A percentile compares a stretch with the other conserved stretches of the same genome.
Conservation (phyloP, 805 yeast genomes). For the Barnettozyma sucrosica region DNA sequence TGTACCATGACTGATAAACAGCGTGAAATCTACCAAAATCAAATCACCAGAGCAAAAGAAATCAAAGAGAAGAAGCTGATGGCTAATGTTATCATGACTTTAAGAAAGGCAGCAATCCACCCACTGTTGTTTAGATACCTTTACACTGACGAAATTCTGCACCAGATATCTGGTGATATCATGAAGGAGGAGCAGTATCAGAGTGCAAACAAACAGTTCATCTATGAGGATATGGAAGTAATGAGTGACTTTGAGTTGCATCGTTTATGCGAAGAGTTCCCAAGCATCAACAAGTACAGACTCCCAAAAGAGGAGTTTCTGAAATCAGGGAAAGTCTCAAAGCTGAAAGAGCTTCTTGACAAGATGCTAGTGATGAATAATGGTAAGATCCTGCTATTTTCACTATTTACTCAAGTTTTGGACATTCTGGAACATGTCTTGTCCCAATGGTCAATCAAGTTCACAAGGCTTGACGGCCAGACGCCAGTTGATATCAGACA, state of each 20-base stretch:
- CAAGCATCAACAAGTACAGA: constrained; percentile 52
- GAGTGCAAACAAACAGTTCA: constrained; percentile 67
- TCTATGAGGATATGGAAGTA: constrained; percentile 89
- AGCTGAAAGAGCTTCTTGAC: constrained; percentile 52
- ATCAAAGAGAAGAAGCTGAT: constrained; percentile 31
- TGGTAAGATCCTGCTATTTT: constrained; percentile 73
- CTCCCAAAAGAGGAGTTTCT: constrained; percentile 51
- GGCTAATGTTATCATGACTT: constrained; percentile 75
- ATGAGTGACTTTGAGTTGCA: constrained; percentile 91
- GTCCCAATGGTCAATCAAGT: constrained; percentile 57
- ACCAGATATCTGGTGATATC: constrained; percentile 69
- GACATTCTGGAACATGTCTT: constrained; percentile 81
- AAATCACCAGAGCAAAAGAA: constrained; percentile 39
- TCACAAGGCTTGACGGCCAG: constrained; percentile 85
- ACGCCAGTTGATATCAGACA: constrained; percentile 93
- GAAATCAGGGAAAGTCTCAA: constrained; percentile 70
- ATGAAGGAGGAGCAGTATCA: constrained; percentile 74
- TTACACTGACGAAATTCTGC: constrained; percentile 51
- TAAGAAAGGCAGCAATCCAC: constrained; percentile 90
- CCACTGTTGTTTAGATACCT: constrained; percentile 74
- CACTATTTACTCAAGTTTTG: constrained; percentile 87
- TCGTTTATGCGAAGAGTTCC: constrained; percentile 65
- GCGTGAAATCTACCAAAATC: constrained; percentile 51
- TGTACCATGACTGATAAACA: constrained; percentile 61
- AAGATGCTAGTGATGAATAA: constrained; percentile 48